Percentiles rank a stretch among this genome's conserved stretches.
These are phyloP conservation scores for Pseudisothecium myosuroides DNA, from an alignment of 225 moss, liverwort and hornwort genomes.

Conservation along the genomic window DNA sequence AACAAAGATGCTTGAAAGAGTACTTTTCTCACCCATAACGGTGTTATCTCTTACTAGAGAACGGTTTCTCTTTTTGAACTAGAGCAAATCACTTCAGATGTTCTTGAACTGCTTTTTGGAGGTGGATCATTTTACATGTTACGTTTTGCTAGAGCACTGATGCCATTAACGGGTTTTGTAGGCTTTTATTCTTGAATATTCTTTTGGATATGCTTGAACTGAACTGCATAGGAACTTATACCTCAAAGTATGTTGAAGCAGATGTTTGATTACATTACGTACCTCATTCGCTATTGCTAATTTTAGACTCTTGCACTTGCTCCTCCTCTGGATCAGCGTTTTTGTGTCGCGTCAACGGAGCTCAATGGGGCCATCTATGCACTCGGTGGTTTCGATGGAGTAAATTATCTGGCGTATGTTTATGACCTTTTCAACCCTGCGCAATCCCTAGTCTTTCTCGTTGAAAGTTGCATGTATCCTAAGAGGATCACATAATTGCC, in stretches of 20 bases:
- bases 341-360: constrained; percentile 84
- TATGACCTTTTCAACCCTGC: not conserved
- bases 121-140: not conserved
- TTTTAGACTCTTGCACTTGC: not conserved
- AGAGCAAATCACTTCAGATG: not conserved
- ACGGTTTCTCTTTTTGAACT: not conserved
- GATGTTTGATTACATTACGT: not conserved
- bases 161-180: not conserved
- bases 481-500: not conserved
- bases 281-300: not conserved
- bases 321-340: constrained; percentile 38
- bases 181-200: not conserved
- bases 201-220: not conserved
- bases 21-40: not conserved
- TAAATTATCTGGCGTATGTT: constrained; percentile 71
- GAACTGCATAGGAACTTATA: not conserved
- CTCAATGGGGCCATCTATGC: constrained; percentile 73
- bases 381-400: constrained; percentile 84
- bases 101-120: not conserved
- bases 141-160: not conserved
- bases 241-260: not conserved
- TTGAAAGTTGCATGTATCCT: not conserved
- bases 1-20: constrained; percentile 75
- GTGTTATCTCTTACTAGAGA: not conserved
- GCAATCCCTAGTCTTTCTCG: not conserved